These are phyloP conservation scores for Populus pruinosa DNA, from an alignment of 345 rosid species.

Conservation along the genomic window DNA sequence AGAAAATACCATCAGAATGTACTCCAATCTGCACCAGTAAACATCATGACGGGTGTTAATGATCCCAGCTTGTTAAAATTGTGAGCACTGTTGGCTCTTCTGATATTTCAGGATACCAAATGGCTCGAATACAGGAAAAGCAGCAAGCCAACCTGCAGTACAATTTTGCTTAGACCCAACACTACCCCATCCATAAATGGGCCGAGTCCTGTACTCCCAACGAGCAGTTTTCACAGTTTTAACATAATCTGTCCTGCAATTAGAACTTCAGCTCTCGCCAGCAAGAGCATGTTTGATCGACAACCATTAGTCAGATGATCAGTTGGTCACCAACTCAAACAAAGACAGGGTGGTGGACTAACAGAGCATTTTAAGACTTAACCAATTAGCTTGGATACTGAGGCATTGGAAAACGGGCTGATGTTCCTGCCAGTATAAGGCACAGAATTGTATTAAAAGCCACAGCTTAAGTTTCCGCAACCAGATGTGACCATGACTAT, in stretches of 20 bases:
- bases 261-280: constrained; percentile 8
- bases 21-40: constrained; percentile 71
- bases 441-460: too few relatives aligned
- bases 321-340: too few relatives aligned
- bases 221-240: constrained; percentile 75
- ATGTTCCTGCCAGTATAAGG: too few relatives aligned
- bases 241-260: constrained; percentile 59
- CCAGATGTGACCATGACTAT: too few relatives aligned
- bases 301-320: too few relatives aligned
- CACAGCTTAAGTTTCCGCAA: too few relatives aligned
- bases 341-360: too few relatives aligned
- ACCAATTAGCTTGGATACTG: too few relatives aligned
- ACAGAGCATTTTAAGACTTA: too few relatives aligned
- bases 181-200: constrained; percentile 92
- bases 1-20: constrained; percentile 69
- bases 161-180: constrained; percentile 74
- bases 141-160: constrained; percentile 99
- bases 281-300: too few relatives aligned
- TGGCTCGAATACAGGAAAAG: constrained; percentile 88
- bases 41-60: neutral
- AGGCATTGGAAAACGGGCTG: too few relatives aligned
- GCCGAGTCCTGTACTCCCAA: constrained; percentile 93
- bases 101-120: neutral
- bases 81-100: neutral
- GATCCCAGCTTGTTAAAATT: neutral